Evolutionary conservation across 495 filamentous ascomycete genomes (phyloP), one percentile per base, ranked within the genome.

Genomic region (Aspergillus baeticus): DNA sequence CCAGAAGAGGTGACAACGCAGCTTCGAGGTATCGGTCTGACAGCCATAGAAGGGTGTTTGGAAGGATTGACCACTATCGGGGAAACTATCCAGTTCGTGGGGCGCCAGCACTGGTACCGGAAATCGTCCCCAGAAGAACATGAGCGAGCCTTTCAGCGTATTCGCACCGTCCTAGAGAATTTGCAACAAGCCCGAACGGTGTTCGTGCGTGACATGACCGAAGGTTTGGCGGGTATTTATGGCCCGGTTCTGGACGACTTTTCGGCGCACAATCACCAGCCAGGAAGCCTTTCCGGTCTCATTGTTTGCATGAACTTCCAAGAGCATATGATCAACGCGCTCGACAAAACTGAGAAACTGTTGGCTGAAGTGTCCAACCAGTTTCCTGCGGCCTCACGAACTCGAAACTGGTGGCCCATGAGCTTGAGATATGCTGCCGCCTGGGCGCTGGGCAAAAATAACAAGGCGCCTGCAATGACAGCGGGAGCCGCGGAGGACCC

Each of bases 281-380:
- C 21, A 5, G 43, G 47, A 7, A 22, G 49, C 2, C 21, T 63
- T 13, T 21, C 59, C 2, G 55, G 34, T 0, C 35, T 68, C 15
- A 48, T 68, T 33, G 29, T 65, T 11, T 57, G 51, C 13, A 63
- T 68, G 65, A 60, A 63, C 7, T 68, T 63, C 31, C 57, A 68
- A 36, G 60, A 65, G 20, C 60, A 60, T 14, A 41, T 68, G 29
- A 42, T 50, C 26, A 60, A 49, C 3, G 44, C 51, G 6, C 46
- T 68, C n/a, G 35, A 62, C 23, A 52, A 49, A 7, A 62, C 58
- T 0, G 57, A 61, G 17, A 23, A 26, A 6, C 46, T 68, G 5
- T 45, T 68, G 20, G 20, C 38, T 5, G 45, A 42, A 3, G 43
- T 63, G 7, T 54, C 51, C 2, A 38, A 31, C 3, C 41, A 29